Base-by-base conservation (phyloP, 2,329 filamentous ascomycete genomes). In the Bipolaris victoriae region DNA sequence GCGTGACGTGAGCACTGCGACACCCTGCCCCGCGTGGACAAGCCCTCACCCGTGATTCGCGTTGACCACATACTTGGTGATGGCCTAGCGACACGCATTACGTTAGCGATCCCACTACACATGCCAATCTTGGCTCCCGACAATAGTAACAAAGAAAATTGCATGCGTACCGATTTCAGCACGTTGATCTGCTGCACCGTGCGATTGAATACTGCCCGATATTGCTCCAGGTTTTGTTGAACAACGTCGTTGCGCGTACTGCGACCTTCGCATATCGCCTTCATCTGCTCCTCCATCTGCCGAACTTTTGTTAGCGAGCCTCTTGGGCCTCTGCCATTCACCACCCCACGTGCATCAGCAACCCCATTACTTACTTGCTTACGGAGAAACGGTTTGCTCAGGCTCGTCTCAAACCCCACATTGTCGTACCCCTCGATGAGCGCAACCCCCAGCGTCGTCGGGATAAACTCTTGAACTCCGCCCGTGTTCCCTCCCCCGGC, bases 391-490 rank as follows among this genome's bases (percentile, higher is more conserved):
- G 95, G 95, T 77, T 98, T 98, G 74, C 92, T 91, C 49, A 99
- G 84, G 70, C 92, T 97, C 41, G 90, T 92, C 68, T 97, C 93
- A 62, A 96, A 89, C 55, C 92, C 91, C 84, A 99, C 94, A 64
- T 90, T 88, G 76, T 99, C 93, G 71, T 98, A 99, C 1, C 95
- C 95, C 75, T 96, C 86, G 60, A 98, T 93, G 51, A 99, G 82
- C 16, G 95, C 94, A 22, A 98, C 88, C 3, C 95, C 95, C 36
- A 99, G 84, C 51, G 90, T 90, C 7, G 93, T 97, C 13, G 95
- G 95, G 63, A 99, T 90, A 73, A 99, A 96, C 69, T 97, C 92
- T 71, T 91, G 88, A 43, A 95, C 82, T 31, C 81, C 80, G 45
- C 81, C 77, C 11, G 79, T 79, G 22, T 69, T 71, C 47, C 71